phyloP scores from a whole-genome alignment of 2,329 filamentous ascomycete species.

The Colletotrichum cereale region DNA sequence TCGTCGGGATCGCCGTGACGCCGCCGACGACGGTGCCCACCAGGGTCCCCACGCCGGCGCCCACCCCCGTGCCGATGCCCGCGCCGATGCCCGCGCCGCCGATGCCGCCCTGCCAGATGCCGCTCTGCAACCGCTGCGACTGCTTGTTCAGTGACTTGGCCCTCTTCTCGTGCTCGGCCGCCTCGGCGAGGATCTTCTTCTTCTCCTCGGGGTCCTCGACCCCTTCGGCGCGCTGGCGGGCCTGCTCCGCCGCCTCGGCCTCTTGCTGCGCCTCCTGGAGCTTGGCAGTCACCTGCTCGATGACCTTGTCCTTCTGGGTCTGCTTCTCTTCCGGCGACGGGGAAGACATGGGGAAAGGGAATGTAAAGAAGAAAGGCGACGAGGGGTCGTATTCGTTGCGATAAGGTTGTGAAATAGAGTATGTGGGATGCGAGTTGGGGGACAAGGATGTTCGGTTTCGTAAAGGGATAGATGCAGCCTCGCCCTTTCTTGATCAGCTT shows the following conservation, averaged over 20 bases:
- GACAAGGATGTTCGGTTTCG: background rate
- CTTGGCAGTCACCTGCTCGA: constrained; percentile 33
- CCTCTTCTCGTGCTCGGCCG: constrained; percentile 31
- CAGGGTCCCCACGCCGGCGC: constrained; percentile 29
- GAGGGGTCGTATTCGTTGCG: background rate
- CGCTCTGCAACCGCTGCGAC: constrained; percentile 31
- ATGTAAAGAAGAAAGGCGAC: background rate
- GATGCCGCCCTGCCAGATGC: constrained; percentile 34
- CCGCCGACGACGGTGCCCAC: constrained; percentile 29
- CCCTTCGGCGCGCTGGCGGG: constrained; percentile 21
- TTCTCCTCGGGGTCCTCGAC: constrained; percentile 31
- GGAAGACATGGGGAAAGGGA: background rate
- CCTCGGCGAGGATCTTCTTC: constrained; percentile 29
- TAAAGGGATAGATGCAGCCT: background rate
- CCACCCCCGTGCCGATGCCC: constrained; percentile 21
- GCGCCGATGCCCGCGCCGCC: constrained; percentile 36
- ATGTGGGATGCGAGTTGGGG: background rate
- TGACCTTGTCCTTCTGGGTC: constrained; percentile 26
- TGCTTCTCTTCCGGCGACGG: constrained; percentile 28
- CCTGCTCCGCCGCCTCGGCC: constrained; percentile 10
- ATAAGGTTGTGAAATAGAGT: background rate
- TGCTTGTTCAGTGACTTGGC: constrained; percentile 10
- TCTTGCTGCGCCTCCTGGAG: constrained; percentile 31
- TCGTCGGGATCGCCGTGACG: constrained; percentile 30
- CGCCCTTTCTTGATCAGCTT: background rate